phyloP scores from a whole-genome alignment of 352 stramenopile genomes.

The Saprolegnia parasitica region DNA sequence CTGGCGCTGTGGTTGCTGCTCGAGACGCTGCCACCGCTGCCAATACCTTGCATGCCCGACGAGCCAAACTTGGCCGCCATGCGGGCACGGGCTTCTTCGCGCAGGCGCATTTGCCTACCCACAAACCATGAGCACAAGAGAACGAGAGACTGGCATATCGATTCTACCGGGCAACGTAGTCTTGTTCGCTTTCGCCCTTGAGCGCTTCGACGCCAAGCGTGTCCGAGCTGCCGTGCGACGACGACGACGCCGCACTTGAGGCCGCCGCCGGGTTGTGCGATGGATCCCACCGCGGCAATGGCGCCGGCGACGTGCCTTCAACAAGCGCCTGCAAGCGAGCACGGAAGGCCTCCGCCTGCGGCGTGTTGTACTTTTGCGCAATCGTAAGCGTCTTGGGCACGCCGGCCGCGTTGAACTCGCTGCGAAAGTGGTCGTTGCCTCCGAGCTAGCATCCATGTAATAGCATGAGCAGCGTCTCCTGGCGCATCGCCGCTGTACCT shows the following conservation, averaged over 20 bases:
- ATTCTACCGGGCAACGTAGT: conserved; percentile 51
- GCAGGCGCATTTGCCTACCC: conserved; percentile 54
- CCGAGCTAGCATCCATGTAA: conserved; percentile 31
- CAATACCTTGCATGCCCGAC: conserved; percentile 75
- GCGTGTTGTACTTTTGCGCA: conserved; percentile 80
- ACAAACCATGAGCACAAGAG: not conserved
- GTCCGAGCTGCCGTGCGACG: conserved; percentile 39
- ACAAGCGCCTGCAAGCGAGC: conserved; percentile 55
- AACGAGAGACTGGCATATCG: not conserved
- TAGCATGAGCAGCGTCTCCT: not conserved
- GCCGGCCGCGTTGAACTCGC: conserved; percentile 52
- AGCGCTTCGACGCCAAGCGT: conserved; percentile 70
- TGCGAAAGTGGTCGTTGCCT: conserved; percentile 68
- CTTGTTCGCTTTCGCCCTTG: conserved; percentile 71
- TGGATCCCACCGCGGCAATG: conserved; percentile 65
- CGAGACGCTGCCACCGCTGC: conserved; percentile 58
- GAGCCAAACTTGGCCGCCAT: conserved; percentile 78
- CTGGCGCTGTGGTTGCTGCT: conserved; percentile 32
- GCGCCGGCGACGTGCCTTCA: conserved; percentile 42
- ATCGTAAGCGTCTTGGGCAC: conserved; percentile 73
- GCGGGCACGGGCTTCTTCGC: conserved; percentile 65
- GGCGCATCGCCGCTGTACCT: conserved; percentile 39
- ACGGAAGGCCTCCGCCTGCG: conserved; percentile 72
- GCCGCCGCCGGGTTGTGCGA: conserved; percentile 27
- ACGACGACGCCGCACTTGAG: conserved; percentile 35